Evolutionary conservation across 768 basidiomycete genomes (phyloP).

Genomic region (Leccinum boreale): DNA sequence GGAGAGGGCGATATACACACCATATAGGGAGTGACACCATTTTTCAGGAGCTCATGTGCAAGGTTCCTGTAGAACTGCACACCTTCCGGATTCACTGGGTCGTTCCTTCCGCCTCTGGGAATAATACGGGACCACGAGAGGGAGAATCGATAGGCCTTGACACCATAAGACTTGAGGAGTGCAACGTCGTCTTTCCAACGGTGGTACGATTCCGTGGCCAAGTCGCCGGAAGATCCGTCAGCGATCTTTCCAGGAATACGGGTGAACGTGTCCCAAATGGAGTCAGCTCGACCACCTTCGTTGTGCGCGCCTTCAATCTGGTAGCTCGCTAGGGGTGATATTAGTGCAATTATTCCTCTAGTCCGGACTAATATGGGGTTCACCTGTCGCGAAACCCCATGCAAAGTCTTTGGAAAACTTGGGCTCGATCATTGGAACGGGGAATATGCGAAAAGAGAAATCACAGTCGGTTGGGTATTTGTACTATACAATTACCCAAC

Average conservation of each 20-base stretch:
- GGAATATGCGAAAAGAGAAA: neutral
- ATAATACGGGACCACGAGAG: constrained; percentile 78
- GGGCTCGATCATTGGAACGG: neutral
- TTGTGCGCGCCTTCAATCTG: constrained; percentile 73
- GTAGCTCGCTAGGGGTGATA: constrained; percentile 48
- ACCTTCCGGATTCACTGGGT: constrained; percentile 69
- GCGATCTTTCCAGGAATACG: constrained; percentile 66
- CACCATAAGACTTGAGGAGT: constrained; percentile 61
- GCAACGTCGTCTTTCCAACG: constrained; percentile 68
- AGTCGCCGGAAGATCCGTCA: constrained; percentile 67
- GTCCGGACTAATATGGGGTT: neutral
- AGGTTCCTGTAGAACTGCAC: constrained; percentile 70
- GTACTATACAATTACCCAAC: too few relatives aligned
- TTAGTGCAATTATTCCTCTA: neutral
- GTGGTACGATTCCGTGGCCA: constrained; percentile 73
- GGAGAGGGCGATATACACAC: constrained; percentile 31
- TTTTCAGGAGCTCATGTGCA: constrained; percentile 62
- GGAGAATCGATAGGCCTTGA: constrained; percentile 76
- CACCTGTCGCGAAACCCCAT: constrained; percentile 8
- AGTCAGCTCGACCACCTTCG: constrained; percentile 62
- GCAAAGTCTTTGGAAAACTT: constrained; percentile 2
- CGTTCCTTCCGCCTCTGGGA: constrained; percentile 68
- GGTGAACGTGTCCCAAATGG: constrained; percentile 78
- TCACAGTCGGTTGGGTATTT: neutral
- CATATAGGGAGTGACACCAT: constrained; percentile 69